A percentile compares a stretch with the other conserved stretches of the same genome.
Evolutionary conservation across 495 filamentous ascomycete species (phyloP).

Genomic region (Lasiosphaeriaceae sp.): DNA sequence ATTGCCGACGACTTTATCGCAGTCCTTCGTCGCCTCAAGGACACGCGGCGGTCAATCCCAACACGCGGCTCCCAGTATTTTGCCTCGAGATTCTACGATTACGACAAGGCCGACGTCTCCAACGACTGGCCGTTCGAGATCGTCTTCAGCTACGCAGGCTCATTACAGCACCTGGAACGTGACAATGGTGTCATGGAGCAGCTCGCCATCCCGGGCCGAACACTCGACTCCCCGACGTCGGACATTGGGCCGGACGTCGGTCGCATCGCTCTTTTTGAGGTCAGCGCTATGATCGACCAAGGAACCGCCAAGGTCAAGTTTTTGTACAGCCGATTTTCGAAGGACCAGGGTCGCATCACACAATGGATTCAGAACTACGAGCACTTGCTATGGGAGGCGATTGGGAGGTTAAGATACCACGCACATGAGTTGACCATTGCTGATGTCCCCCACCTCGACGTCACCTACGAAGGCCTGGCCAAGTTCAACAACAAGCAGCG

Average conservation of each 20-base stretch:
- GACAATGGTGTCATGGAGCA: slow-evolving; percentile 59
- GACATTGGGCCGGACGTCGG: slow-evolving; percentile 55
- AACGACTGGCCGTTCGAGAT: slow-evolving; percentile 64
- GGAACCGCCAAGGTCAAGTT: slow-evolving; percentile 62
- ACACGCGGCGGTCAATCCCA: slow-evolving; percentile 32
- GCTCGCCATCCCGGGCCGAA: slow-evolving; percentile 39
- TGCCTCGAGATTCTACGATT: slow-evolving; percentile 42
- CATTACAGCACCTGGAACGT: slow-evolving; percentile 59
- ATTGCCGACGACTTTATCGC: slow-evolving; percentile 36
- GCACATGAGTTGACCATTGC: slow-evolving; percentile 53
- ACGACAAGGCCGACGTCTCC: slow-evolving; percentile 36
- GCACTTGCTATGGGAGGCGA: slow-evolving; percentile 47
- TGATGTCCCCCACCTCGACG: slow-evolving; percentile 59
- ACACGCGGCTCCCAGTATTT: slow-evolving; percentile 27
- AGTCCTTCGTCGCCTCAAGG: slow-evolving; percentile 39
- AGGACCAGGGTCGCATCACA: slow-evolving; percentile 53
- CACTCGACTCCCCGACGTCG: slow-evolving; percentile 40
- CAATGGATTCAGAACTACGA: slow-evolving; percentile 59
- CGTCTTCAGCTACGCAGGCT: slow-evolving; percentile 66
- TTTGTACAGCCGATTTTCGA: slow-evolving; percentile 57
- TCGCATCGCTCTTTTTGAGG: slow-evolving; percentile 64
- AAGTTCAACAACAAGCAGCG: slow-evolving; percentile 46
- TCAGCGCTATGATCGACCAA: slow-evolving; percentile 53
- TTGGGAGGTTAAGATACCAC: slow-evolving; percentile 46
- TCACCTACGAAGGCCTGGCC: slow-evolving; percentile 55